These are phyloP conservation scores for Rhodosporidiobolus odoratus DNA, from an alignment of 768 basidiomycete species.

Conservation along the genomic window DNA sequence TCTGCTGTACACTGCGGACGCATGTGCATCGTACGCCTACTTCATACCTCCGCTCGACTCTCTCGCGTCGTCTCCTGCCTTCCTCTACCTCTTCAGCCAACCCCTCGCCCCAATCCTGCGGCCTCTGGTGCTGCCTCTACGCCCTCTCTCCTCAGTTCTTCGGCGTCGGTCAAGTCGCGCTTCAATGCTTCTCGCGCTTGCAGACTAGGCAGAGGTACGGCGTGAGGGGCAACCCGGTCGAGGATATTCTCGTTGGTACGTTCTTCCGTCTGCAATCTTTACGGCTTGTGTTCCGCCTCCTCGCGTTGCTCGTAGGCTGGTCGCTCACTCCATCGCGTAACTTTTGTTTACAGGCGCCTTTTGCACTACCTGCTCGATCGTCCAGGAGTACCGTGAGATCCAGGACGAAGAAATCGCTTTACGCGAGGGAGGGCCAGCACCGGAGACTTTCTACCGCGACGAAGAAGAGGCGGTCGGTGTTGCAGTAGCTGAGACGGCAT, in stretches of 20 bases:
- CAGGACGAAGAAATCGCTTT: constrained; percentile 31
- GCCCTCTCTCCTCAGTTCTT: constrained; percentile 18
- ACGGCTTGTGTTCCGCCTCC: not conserved
- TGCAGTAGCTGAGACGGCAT: not conserved
- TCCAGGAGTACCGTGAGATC: constrained; percentile 35
- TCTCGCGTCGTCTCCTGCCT: not conserved
- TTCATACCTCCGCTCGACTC: not conserved
- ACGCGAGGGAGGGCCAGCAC: not conserved
- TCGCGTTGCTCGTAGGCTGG: not conserved
- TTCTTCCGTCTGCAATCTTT: not conserved
- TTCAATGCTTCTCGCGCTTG: constrained; percentile 28
- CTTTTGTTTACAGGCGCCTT: constrained; percentile 2
- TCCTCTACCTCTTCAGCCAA: not conserved
- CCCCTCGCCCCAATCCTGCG: constrained; percentile 9
- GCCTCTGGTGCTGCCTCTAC: constrained; percentile 30
- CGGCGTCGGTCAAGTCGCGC: constrained; percentile 30
- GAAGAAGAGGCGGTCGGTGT: constrained; percentile 21
- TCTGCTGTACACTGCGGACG: not conserved
- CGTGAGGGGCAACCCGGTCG: constrained; percentile 22
- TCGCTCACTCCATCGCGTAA: not conserved
- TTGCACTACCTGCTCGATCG: constrained; percentile 29
- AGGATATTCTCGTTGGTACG: constrained; percentile 32
- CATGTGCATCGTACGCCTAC: too few relatives aligned
- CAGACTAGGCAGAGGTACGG: constrained; percentile 30
- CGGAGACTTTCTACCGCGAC: constrained; percentile 21